phyloP scores from a whole-genome alignment of 306 rosid genomes.

The Casuarina equisetifolia region DNA sequence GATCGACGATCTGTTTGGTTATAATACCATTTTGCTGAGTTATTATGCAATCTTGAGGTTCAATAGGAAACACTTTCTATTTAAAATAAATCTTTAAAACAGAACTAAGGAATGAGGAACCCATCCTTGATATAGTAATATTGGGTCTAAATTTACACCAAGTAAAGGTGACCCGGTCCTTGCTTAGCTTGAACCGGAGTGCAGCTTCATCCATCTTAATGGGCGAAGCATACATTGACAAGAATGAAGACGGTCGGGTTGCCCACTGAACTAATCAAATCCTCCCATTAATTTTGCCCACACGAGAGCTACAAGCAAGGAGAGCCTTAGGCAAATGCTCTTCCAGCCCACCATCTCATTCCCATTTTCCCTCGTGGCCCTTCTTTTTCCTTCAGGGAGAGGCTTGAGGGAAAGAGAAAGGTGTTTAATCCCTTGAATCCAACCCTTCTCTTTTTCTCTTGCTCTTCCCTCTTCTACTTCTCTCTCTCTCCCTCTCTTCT shows the following conservation, averaged over 20 bases:
- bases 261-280: neutral
- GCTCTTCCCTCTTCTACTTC: neutral
- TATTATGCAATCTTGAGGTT: too few relatives aligned
- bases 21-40: too few relatives aligned
- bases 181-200: too few relatives aligned
- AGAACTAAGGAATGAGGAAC: too few relatives aligned
- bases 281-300: conserved; percentile 31
- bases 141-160: too few relatives aligned
- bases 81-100: too few relatives aligned
- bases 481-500: neutral
- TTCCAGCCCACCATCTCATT: conserved; percentile 16
- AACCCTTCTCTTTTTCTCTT: neutral
- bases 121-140: too few relatives aligned
- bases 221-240: neutral
- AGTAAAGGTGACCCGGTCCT: too few relatives aligned
- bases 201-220: too few relatives aligned
- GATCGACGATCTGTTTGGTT: too few relatives aligned
- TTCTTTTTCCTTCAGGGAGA: conserved; percentile 27
- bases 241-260: neutral
- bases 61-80: too few relatives aligned
- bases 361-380: conserved; percentile 25
- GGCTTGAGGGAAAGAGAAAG: conserved; percentile 16
- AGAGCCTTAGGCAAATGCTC: conserved; percentile 42
- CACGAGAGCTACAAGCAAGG: conserved; percentile 64
- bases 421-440: conserved; percentile 29